Evolutionary conservation across 768 basidiomycete species (phyloP), one percentile per base, ranked within the genome.

Genomic region (Cystobasidium tubakii): DNA sequence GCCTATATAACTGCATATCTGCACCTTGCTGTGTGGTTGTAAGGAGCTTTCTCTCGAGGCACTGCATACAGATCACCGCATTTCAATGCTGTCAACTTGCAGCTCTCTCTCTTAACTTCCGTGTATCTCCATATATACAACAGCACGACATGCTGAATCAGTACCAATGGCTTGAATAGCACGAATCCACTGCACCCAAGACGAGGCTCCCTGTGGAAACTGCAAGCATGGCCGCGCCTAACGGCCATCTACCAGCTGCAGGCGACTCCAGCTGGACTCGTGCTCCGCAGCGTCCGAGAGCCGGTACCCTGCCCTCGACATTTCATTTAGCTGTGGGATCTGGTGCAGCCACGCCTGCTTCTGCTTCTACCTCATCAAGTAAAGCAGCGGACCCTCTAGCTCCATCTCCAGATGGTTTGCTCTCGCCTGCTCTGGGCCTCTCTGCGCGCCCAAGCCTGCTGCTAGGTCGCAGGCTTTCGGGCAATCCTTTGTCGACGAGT

Each of bases 291-390:
- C 69, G 69, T 7, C 54, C 69, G 17, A 53, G 69, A 55, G 69
- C 69, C n/a, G 69, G 69, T 23, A 71, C 69, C 12, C 6, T 71
- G 69, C 69, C 69, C 27, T 71, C 69, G 31, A 55, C 33, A 1
- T 71, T 71, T 60, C 54, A 57, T 34, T 25, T 71, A 21, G 50
- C 29, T 23, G n/a, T 27, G 9, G 55, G 53, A 4, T n/a, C 25
- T 21, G 46, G 39, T 2, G 42, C 66, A 53, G 7, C 46, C 21
- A 50, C 46, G 46, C 46, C 39, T 39, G 39, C 39, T 39, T 39
- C 39, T 39, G 39, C 39, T 6, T 39, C 39, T 39, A 15, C 39
- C 6, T 39, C 57, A 62, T 31, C 57, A 62, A 39, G 63, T 19
- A 65, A 42, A 46, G 57, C 57, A 29, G 29, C 33, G 29, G 57